Base-by-base conservation (phyloP, 805 yeast genomes). In the Wilhelminamyces savonicus region DNA sequence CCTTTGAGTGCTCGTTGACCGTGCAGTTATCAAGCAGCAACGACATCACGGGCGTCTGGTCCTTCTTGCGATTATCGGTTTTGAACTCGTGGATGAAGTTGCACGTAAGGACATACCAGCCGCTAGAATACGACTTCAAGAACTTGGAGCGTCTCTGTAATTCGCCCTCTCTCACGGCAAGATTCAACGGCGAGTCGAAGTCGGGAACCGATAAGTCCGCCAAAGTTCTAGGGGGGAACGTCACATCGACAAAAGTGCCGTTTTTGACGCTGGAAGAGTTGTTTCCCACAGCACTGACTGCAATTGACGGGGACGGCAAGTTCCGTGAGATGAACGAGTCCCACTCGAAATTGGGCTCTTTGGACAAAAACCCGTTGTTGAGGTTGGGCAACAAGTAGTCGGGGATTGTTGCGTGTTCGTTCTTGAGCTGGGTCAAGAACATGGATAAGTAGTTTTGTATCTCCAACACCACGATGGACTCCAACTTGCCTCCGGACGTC, bases 81-180 rank as follows among this genome's bases (percentile, higher is more conserved):
- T 87, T 88, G 60, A 90, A 84, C 59, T 90, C 98, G 53, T 92
- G 97, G 32, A 90, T 62, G 47, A 76, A 87, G 33, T 78, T 78
- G 33, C 96, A 82, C 3, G 98, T 87, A 42, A 90, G 65, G 13
- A 90, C 95, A 51, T 86, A 92, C 77, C 82, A 92, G 3, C 92
- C 95, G 39, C 78, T 72, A 4, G 94, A 76, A 56, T 87, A 92
- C n/a, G 90, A 81, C 62, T 88, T 88, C 41, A 92, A 66, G 53
- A 76, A 88, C 65, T 90, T 90, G 5, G 97, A 84, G 46, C 95
- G 72, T 54, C 96, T 74, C 55, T 92, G 97, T 39, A 90, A 66
- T 40, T 68, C 74, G 3, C 97, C 96, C 9, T 86, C 74, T 31
- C 85, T 74, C 22, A 88, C 69, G 3, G 65, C 48, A 7, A 55